Evolutionary conservation across 208 protist species (phyloP).

Genomic region (Acanthamoeba triangularis): DNA sequence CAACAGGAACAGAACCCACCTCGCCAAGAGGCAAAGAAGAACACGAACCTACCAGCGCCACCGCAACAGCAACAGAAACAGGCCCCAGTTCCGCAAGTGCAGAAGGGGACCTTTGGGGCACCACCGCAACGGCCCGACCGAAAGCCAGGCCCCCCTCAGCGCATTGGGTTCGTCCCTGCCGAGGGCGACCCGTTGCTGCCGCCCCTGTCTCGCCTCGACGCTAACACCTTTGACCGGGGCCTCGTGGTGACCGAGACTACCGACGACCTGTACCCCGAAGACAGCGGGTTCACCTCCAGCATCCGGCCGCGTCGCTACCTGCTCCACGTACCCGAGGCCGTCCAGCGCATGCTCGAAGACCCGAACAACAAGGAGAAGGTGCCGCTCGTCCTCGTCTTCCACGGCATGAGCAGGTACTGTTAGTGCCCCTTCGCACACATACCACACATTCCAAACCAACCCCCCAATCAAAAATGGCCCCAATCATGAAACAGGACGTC

Average conservation of each 20-base stretch:
- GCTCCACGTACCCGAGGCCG: conserved; percentile 1
- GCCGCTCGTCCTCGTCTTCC: conserved; percentile 40
- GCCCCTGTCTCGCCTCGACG: neutral
- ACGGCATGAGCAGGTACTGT: conserved; percentile 22
- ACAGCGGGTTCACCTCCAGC: neutral
- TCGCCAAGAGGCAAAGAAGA: neutral
- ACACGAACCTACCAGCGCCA: too few relatives aligned
- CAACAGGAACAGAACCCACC: too few relatives aligned
- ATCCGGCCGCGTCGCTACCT: neutral
- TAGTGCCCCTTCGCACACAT: neutral
- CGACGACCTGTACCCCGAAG: neutral
- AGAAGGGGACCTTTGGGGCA: too few relatives aligned
- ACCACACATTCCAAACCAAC: too few relatives aligned
- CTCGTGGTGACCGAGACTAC: neutral
- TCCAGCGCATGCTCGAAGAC: neutral
- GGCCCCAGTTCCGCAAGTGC: neutral
- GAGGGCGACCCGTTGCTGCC: neutral
- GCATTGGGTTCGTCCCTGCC: too few relatives aligned
- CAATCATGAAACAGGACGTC: too few relatives aligned
- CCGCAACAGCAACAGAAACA: neutral
- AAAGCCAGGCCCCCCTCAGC: neutral
- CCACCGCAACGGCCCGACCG: neutral
- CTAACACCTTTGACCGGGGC: neutral
- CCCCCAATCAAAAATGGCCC: too few relatives aligned
- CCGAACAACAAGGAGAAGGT: neutral